These are phyloP conservation scores for Quercus tomentella DNA, from an alignment of 331 rosid genomes.

Conservation along the genomic window DNA sequence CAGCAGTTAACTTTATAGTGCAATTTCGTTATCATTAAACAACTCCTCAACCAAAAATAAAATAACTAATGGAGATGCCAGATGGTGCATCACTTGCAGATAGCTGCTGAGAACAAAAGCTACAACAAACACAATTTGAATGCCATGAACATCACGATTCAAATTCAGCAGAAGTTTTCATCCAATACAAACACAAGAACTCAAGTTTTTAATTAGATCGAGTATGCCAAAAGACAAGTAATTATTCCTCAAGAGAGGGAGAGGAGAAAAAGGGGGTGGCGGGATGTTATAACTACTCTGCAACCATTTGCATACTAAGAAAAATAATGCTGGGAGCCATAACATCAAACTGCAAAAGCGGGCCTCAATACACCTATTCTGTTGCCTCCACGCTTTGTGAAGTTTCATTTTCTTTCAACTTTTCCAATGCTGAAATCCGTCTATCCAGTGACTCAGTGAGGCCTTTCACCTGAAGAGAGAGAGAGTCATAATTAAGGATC, in stretches of 20 bases:
- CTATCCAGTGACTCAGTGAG: slow-evolving; percentile 61
- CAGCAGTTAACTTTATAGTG: background rate
- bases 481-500: slow-evolving; percentile 6
- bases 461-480: slow-evolving; percentile 59
- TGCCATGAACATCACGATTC: slow-evolving; percentile 6
- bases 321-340: slow-evolving; percentile 5
- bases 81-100: slow-evolving; percentile 8
- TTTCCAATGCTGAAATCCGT: slow-evolving; percentile 74
- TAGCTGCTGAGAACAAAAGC: slow-evolving; percentile 7
- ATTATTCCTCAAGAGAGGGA: slow-evolving; percentile 29
- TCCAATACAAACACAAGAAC: background rate
- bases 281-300: no score
- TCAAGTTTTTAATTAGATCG: background rate
- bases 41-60: background rate
- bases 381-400: slow-evolving; percentile 51
- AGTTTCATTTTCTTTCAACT: slow-evolving; percentile 53
- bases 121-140: slow-evolving; percentile 1
- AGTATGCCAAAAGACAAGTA: slow-evolving; percentile 21
- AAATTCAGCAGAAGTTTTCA: slow-evolving; percentile 16
- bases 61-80: background rate
- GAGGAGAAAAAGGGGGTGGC: background rate
- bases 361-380: slow-evolving; percentile 35
- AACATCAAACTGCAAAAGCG: slow-evolving; percentile 17
- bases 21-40: background rate
- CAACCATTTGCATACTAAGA: slow-evolving; percentile 18